A percentile compares a stretch with the other conserved stretches of the same genome.
phyloP scores from a whole-genome alignment of 148 eudicot species.

The Cornus controversa region DNA sequence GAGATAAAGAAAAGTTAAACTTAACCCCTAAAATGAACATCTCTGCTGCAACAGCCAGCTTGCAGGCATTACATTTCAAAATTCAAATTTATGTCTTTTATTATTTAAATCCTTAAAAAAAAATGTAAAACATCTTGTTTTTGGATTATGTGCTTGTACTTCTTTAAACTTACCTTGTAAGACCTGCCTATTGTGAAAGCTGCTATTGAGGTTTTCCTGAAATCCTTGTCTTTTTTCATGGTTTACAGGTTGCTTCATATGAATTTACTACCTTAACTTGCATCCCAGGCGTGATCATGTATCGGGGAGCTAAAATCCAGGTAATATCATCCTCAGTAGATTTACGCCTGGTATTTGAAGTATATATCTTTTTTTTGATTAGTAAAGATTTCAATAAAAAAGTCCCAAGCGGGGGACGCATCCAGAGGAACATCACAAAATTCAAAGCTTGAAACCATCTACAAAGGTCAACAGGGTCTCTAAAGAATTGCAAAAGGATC shows the following conservation, averaged over 20 bases:
- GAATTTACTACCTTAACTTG: slow-evolving; percentile 99
- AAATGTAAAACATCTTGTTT: neutral
- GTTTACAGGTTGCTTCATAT: slow-evolving; percentile 93
- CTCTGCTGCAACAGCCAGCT: too few species aligned
- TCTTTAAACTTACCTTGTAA: neutral
- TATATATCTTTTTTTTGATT: too few species aligned
- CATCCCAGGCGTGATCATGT: slow-evolving; percentile 96
- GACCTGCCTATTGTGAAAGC: slow-evolving; percentile 5
- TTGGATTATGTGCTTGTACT: neutral
- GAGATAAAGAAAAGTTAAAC: neutral
- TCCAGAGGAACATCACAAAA: too few species aligned
- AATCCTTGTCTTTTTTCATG: slow-evolving; percentile 16
- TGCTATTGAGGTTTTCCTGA: neutral
- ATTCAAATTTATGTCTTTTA: too few species aligned
- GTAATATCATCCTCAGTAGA: slow-evolving; percentile 27
- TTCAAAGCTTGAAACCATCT: too few species aligned
- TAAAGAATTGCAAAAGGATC: too few species aligned
- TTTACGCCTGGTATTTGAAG: neutral
- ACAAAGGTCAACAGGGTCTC: too few species aligned
- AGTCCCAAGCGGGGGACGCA: too few species aligned
- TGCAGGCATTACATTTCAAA: too few species aligned
- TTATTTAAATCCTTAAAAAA: too few species aligned
- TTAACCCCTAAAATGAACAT: neutral
- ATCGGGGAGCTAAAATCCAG: slow-evolving; percentile 99
- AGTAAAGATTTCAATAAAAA: too few species aligned